These are phyloP conservation scores for Lactifluus pinguis DNA, from an alignment of 768 basidiomycete species.

Conservation along the genomic window DNA sequence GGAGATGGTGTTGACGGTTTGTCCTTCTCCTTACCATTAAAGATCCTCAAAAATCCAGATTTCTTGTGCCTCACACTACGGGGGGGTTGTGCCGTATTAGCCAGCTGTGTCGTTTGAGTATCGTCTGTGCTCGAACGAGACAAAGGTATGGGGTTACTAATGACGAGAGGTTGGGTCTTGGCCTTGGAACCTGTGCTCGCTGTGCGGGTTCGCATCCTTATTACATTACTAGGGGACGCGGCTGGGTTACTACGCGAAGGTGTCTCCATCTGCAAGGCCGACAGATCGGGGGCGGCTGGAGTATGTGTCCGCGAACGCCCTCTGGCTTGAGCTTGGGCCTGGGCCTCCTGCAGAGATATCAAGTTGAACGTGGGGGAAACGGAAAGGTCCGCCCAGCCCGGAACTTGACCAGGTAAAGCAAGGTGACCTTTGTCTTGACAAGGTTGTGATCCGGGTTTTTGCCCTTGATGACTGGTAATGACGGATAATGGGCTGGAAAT, in stretches of 20 bases:
- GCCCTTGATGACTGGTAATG: background rate
- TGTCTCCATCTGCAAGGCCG: conserved; percentile 29
- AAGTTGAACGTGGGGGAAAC: conserved; percentile 48
- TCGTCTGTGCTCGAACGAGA: background rate
- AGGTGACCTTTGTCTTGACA: conserved; percentile 3
- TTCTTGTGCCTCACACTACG: conserved; percentile 66
- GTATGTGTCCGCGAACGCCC: conserved; percentile 51
- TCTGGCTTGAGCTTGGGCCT: conserved; percentile 38
- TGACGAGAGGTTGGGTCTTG: conserved; percentile 23
- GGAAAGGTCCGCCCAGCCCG: conserved; percentile 42
- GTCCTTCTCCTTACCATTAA: conserved; percentile 44
- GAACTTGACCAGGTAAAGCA: conserved; percentile 19
- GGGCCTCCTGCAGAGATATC: conserved; percentile 72
- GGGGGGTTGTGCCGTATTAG: conserved; percentile 22
- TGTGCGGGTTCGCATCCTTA: conserved; percentile 45
- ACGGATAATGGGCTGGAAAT: conserved; percentile 13
- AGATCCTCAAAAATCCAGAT: conserved; percentile 74
- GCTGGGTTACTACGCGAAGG: conserved; percentile 17
- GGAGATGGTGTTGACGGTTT: conserved; percentile 47
- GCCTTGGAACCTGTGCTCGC: conserved; percentile 46
- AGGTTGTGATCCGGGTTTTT: conserved; percentile 1
- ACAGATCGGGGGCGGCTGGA: conserved; percentile 24
- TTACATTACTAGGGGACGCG: conserved; percentile 13
- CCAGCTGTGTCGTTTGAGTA: background rate
- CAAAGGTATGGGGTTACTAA: conserved; percentile 16